Base-by-base conservation (phyloP, 352 stramenopile species). In the Globisporangium paddicum region DNA sequence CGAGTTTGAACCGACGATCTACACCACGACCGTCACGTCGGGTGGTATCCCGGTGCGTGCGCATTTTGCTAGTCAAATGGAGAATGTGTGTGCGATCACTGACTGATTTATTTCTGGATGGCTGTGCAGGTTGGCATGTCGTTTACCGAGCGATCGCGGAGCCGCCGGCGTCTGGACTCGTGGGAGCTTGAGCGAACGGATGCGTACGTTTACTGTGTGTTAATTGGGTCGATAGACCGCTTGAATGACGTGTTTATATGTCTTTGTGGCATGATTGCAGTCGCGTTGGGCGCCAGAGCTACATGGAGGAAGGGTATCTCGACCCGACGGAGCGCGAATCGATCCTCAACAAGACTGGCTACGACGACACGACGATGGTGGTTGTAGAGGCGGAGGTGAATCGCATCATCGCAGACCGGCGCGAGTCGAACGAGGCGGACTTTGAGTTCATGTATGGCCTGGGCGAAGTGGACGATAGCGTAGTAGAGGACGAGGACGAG, bases 271-370 rank as follows among this genome's bases (percentile, higher is more conserved):
- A 7, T 57, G 26, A 40, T 11, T 66, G 46, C 34, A 85, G 77
- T 5, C 84, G 84, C 13, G 80, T 93, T 45, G 82, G 73, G 2
- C 78, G 84, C 10, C 76, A 93, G 55, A 91, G 72, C 60, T 93
- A 93, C 64, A 93, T 93, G 84, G 84, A 93, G 60, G 78, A 93
- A 68, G 84, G 84, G 0, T 93, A 91, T 68, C 58, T 93, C 56
- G 80, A 93, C 62, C 81, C 81, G 2, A 64, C 84, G 44, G 84
- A 93, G 67, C 72, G 84, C 46, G 84, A 87, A 51, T 57, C 73
- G 48, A 93, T 93, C 58, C 69, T 93, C 9, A 88, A 77, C 35
- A 88, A 88, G 26, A 81, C 81, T 26, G 84, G 84, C n/a, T 93
- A 79, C 51, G 77, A 81, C 19, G 77, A 88, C 50, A 75, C 79